phyloP scores from a whole-genome alignment of 2,329 filamentous ascomycete species.

The Pseudocercospora pini-densiflorae region DNA sequence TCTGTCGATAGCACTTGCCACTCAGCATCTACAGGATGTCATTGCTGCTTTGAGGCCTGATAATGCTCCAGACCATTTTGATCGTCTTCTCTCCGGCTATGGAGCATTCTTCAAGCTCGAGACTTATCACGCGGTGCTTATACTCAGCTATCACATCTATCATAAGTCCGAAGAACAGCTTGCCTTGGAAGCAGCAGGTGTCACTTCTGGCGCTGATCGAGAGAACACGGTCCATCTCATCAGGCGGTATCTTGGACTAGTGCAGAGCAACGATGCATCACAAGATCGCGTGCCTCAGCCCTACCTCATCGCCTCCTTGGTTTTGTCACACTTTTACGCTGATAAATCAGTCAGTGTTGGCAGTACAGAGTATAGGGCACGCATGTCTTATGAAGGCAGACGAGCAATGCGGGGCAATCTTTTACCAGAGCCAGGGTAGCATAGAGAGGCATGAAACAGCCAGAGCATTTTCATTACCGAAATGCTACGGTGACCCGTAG shows the following conservation, averaged over 20 bases:
- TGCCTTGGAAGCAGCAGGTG: neutral
- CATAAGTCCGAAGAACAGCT: neutral
- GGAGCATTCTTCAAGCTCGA: conserved; percentile 5
- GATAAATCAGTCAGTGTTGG: neutral
- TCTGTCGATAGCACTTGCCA: neutral
- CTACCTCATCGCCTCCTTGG: neutral
- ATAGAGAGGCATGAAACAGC: neutral
- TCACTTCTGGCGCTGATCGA: neutral
- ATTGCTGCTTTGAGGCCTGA: neutral
- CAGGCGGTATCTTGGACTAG: neutral
- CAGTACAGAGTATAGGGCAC: neutral
- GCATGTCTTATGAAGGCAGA: neutral
- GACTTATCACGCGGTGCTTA: neutral
- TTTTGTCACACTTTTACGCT: neutral
- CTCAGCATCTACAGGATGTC: neutral
- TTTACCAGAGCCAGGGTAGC: neutral
- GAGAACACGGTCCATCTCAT: neutral
- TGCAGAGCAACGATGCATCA: neutral
- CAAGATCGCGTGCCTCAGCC: neutral
- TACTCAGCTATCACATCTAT: neutral
- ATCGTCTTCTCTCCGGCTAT: neutral
- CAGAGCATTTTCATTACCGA: neutral
- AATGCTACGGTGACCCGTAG: too few relatives aligned
- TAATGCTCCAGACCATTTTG: neutral
- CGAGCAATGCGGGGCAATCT: neutral